Evolutionary conservation across 2,329 filamentous ascomycete genomes (phyloP).

Genomic region (Penicillium crustosum): DNA sequence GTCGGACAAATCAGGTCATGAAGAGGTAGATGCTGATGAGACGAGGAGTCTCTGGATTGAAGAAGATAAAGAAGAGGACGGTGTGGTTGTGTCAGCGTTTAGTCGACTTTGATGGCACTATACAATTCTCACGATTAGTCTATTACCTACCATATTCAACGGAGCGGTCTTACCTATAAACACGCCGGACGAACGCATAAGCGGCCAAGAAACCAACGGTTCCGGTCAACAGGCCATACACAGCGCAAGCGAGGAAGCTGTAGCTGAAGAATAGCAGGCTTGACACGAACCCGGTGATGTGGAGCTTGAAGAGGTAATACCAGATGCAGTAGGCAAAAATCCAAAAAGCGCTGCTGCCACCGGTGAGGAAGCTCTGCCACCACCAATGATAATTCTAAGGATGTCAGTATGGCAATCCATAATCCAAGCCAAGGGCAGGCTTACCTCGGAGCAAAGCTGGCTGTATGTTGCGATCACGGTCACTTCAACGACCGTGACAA

Average conservation of each 20-base stretch:
- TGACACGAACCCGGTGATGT: constrained; percentile 77
- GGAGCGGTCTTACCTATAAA: constrained; percentile 66
- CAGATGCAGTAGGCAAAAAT: constrained; percentile 79
- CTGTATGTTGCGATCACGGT: constrained; percentile 81
- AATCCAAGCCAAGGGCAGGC: constrained; percentile 11
- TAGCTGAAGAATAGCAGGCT: constrained; percentile 83
- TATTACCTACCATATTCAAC: background rate
- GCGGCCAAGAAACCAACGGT: constrained; percentile 82
- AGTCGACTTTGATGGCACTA: constrained; percentile 40
- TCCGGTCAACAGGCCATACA: constrained; percentile 78
- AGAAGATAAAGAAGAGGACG: background rate
- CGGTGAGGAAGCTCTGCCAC: constrained; percentile 84
- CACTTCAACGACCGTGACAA: constrained; percentile 77
- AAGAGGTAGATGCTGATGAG: background rate
- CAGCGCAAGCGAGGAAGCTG: constrained; percentile 74
- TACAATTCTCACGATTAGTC: constrained; percentile 8
- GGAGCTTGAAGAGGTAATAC: constrained; percentile 78
- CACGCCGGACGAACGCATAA: constrained; percentile 78
- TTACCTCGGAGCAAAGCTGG: constrained; percentile 73
- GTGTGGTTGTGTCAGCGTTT: background rate
- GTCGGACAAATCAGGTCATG: constrained; percentile 17
- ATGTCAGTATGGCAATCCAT: background rate
- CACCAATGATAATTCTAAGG: constrained; percentile 79
- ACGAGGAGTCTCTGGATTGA: background rate
- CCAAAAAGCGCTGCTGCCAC: constrained; percentile 74